A percentile compares a stretch with the other conserved stretches of the same genome.
phyloP scores from a whole-genome alignment of 306 rosid genomes.

The Senna siamea region DNA sequence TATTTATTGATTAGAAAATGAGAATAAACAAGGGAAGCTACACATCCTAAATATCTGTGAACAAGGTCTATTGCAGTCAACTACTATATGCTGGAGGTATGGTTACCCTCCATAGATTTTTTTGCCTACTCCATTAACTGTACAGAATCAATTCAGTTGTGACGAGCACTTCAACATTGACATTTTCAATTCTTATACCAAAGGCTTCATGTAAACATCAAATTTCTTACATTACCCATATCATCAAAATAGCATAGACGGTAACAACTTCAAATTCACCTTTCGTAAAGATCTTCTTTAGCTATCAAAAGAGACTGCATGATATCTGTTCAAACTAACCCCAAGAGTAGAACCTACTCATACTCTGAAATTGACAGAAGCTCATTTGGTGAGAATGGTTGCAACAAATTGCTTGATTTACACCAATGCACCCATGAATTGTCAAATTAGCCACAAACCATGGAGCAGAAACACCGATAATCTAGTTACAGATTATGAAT shows the following conservation, averaged over 20 bases:
- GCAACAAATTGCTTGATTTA: neutral
- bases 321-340: slow-evolving; percentile 16
- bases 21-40: neutral
- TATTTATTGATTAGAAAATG: neutral
- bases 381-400: neutral
- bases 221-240: neutral
- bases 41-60: neutral
- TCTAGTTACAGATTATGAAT: neutral
- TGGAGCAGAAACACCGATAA: neutral
- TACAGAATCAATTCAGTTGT: slow-evolving; percentile 2
- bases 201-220: neutral
- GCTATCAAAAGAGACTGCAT: slow-evolving; percentile 13
- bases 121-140: neutral
- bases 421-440: slow-evolving; percentile 2
- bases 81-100: neutral
- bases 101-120: neutral
- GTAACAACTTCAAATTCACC: neutral
- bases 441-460: slow-evolving; percentile 12
- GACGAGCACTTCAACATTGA: neutral
- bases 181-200: neutral
- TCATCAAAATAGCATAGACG: neutral
- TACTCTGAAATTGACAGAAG: slow-evolving; percentile 14
- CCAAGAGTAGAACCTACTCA: slow-evolving; percentile 10
- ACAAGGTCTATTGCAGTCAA: slow-evolving; percentile 2
- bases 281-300: neutral